These are phyloP conservation scores for Apiospora malaysiana DNA, from an alignment of 2,329 filamentous ascomycete species.

Conservation along the genomic window DNA sequence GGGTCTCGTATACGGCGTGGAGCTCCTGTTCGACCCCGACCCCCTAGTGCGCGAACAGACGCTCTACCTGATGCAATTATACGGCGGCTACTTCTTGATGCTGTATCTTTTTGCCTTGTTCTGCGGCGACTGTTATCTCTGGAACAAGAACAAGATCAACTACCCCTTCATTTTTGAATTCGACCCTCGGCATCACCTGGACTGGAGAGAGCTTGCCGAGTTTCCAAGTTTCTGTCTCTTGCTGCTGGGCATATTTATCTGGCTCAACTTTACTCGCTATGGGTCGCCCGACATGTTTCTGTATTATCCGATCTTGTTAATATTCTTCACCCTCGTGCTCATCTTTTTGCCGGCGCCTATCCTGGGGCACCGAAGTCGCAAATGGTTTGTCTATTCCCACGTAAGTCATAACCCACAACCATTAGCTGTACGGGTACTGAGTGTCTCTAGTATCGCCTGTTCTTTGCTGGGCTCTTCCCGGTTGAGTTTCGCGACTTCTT, in stretches of 20 bases:
- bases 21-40: slow-evolving; percentile 59
- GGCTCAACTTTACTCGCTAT: slow-evolving; percentile 83
- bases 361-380: slow-evolving; percentile 76
- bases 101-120: slow-evolving; percentile 84
- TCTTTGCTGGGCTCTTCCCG: slow-evolving; percentile 85
- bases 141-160: slow-evolving; percentile 86
- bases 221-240: slow-evolving; percentile 86
- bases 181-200: slow-evolving; percentile 81
- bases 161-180: slow-evolving; percentile 98
- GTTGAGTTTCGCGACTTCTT: slow-evolving; percentile 99
- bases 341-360: slow-evolving; percentile 78
- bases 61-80: slow-evolving; percentile 82
- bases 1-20: slow-evolving; percentile 65
- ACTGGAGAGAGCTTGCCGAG: slow-evolving; percentile 88
- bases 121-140: slow-evolving; percentile 82
- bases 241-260: slow-evolving; percentile 79
- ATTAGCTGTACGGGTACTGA: slow-evolving; percentile 35
- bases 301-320: slow-evolving; percentile 85
- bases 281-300: slow-evolving; percentile 73
- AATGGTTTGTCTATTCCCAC: slow-evolving; percentile 90
- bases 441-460: slow-evolving; percentile 74
- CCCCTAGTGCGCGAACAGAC: slow-evolving; percentile 57
- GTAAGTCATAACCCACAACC: slow-evolving; percentile 54
- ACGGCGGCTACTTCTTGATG: slow-evolving; percentile 89
- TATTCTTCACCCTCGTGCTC: slow-evolving; percentile 69